A percentile compares a stretch with the other conserved stretches of the same genome.
Conservation (phyloP, 306 rosid species). For the Hippophae gyantsensis region DNA sequence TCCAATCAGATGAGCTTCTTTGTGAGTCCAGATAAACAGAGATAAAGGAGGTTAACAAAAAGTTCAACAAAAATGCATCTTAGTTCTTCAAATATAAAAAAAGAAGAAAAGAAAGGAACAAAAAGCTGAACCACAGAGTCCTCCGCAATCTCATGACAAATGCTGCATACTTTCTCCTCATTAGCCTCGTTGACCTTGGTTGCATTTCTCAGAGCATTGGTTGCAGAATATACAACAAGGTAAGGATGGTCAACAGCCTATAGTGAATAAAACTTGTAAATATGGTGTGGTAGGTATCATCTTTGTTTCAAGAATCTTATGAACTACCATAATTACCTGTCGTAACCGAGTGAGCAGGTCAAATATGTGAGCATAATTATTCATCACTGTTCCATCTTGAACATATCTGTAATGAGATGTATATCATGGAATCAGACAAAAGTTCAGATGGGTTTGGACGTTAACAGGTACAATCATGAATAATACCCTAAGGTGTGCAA, state of each 20-base stretch:
- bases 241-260: conserved; percentile 92
- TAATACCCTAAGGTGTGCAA: neutral
- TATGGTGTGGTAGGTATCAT: neutral
- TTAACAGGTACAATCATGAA: neutral
- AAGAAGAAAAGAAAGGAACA: neutral
- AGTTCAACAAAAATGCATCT: no score
- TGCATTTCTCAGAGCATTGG: conserved; percentile 40
- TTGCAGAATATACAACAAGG: conserved; percentile 73
- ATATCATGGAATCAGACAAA: conserved; percentile 14
- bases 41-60: no score
- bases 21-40: no score
- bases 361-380: conserved; percentile 89
- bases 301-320: neutral
- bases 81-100: neutral
- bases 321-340: conserved; percentile 46
- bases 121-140: conserved; percentile 44
- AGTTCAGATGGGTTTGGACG: neutral
- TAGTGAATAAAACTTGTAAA: conserved; percentile 2
- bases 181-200: conserved; percentile 17
- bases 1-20: no score
- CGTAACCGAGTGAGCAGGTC: conserved; percentile 88
- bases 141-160: conserved; percentile 69
- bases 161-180: conserved; percentile 53
- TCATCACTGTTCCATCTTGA: conserved; percentile 48
- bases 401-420: conserved; percentile 52